Conservation (phyloP, 768 basidiomycete species). For the Amanita brunnescens region DNA sequence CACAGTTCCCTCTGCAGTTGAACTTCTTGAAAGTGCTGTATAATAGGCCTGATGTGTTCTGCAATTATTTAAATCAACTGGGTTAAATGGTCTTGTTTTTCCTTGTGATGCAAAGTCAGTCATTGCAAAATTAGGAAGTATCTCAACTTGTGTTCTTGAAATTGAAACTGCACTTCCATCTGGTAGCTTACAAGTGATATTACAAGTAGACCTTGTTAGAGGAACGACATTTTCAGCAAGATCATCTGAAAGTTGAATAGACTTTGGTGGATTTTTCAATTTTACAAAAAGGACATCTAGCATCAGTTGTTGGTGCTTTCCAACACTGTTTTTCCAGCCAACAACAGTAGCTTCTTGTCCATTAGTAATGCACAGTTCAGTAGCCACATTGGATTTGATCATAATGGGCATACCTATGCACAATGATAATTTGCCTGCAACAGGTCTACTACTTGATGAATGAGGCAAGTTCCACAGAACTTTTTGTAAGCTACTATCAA, state of each 20-base stretch:
- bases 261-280: conserved; percentile 16
- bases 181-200: conserved; percentile 11
- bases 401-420: conserved; percentile 23
- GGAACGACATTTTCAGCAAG: conserved; percentile 25
- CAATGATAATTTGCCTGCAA: conserved; percentile 9
- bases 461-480: conserved; percentile 8
- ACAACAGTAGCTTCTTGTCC: conserved; percentile 20
- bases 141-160: conserved; percentile 14
- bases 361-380: conserved; percentile 23
- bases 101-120: conserved; percentile 26
- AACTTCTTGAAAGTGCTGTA: conserved; percentile 15
- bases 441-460: background rate
- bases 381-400: conserved; percentile 19
- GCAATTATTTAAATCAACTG: conserved; percentile 18
- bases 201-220: conserved; percentile 6
- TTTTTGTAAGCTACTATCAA: conserved; percentile 1
- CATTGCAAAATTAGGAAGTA: conserved; percentile 23
- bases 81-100: conserved; percentile 18
- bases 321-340: conserved; percentile 15
- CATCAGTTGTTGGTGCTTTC: conserved; percentile 8
- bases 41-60: conserved; percentile 19
- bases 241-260: conserved; percentile 13
- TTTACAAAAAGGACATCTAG: conserved; percentile 22
- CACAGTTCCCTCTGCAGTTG: background rate
- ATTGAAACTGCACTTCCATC: conserved; percentile 14